These are phyloP conservation scores for Sclerotinia sclerotiorum DNA, from an alignment of 2,329 filamentous ascomycete species.

Conservation along the genomic window DNA sequence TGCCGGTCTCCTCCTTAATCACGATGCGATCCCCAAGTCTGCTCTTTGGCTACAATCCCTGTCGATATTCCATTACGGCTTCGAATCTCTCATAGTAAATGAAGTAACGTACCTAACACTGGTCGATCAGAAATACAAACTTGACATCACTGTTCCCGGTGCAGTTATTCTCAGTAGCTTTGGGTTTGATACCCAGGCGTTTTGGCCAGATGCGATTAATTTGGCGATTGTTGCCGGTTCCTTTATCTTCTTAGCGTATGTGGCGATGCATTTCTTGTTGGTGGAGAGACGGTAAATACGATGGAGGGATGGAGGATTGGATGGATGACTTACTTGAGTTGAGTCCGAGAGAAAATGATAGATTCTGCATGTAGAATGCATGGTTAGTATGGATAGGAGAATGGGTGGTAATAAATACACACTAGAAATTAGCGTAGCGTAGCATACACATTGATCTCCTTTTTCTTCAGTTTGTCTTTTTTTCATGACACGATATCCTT, in stretches of 20 bases:
- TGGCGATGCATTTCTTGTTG: conserved; percentile 88
- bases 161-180: conserved; percentile 93
- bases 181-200: conserved; percentile 82
- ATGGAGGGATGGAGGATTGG: background rate
- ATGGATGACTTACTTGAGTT: background rate
- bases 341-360: background rate
- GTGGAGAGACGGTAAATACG: conserved; percentile 73
- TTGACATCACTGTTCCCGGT: conserved; percentile 94
- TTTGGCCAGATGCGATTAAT: conserved; percentile 82
- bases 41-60: conserved; percentile 89
- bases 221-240: conserved; percentile 77
- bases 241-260: conserved; percentile 86
- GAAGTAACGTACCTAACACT: conserved; percentile 89
- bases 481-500: background rate
- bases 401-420: conserved; percentile 15
- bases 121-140: conserved; percentile 90
- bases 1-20: conserved; percentile 89
- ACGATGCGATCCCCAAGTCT: conserved; percentile 82
- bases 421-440: conserved; percentile 8
- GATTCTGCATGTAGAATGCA: conserved; percentile 10
- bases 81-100: conserved; percentile 95
- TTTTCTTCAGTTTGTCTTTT: background rate
- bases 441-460: background rate
- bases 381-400: conserved; percentile 3
- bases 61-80: conserved; percentile 97